Evolutionary conservation across 495 filamentous ascomycete genomes (phyloP).

Genomic region (Lindgomyces ingoldianus): DNA sequence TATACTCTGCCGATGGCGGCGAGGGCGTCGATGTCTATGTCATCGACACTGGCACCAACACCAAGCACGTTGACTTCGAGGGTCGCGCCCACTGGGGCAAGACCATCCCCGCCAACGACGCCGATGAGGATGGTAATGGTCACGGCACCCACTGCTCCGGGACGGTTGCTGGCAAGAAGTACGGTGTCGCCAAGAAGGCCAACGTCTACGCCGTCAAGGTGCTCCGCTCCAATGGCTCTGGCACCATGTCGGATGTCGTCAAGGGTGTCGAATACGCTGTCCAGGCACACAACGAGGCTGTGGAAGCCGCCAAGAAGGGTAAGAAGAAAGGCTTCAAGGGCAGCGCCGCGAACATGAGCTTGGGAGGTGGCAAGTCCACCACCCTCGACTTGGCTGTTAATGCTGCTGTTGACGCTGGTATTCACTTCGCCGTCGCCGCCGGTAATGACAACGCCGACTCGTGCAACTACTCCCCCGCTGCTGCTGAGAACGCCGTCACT

Average conservation of each 20-base stretch:
- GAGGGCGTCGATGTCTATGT: constrained; percentile 99
- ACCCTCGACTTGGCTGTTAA: constrained; percentile 92
- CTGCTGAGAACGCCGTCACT: constrained; percentile 88
- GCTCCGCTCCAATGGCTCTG: constrained; percentile 93
- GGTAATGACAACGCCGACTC: constrained; percentile 98
- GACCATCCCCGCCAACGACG: constrained; percentile 84
- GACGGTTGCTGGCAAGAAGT: constrained; percentile 96
- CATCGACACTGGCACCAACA: constrained; percentile 96
- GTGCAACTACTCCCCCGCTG: constrained; percentile 99
- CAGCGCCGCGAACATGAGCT: constrained; percentile 97
- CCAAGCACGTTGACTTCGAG: constrained; percentile 93
- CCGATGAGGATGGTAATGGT: constrained; percentile 92
- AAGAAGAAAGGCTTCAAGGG: constrained; percentile 97
- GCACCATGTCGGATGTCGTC: constrained; percentile 97
- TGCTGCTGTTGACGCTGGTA: constrained; percentile 82
- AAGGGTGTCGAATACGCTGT: constrained; percentile 97
- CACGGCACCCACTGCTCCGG: constrained; percentile 99
- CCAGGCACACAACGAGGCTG: constrained; percentile 70
- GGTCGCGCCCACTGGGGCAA: constrained; percentile 95
- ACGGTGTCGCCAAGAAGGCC: constrained; percentile 99
- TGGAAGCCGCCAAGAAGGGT: constrained; percentile 73
- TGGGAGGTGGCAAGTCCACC: constrained; percentile 92
- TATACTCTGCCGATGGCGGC: constrained; percentile 86
- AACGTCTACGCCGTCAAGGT: constrained; percentile 97
- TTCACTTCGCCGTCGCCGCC: constrained; percentile 97